Evolutionary conservation across 345 rosid species (phyloP).

Genomic region (Eutrema yunnanense): DNA sequence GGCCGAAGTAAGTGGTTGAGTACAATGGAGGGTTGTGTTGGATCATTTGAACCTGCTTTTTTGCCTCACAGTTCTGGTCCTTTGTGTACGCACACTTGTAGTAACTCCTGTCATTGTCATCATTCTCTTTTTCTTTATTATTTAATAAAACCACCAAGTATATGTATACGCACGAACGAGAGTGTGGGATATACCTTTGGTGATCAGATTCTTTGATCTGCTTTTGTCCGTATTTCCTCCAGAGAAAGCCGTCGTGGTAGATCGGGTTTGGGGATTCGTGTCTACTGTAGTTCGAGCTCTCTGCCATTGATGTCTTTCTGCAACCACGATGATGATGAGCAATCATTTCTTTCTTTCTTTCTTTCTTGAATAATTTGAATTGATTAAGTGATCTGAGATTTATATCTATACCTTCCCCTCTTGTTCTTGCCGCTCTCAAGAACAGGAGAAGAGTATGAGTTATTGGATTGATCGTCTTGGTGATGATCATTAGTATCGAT

Average conservation of each 20-base stretch:
- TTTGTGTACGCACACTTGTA: slow-evolving; percentile 48
- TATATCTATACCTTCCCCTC: slow-evolving; percentile 19
- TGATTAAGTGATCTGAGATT: background rate
- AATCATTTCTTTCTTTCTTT: background rate
- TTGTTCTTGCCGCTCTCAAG: slow-evolving; percentile 19
- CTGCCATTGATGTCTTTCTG: slow-evolving; percentile 28
- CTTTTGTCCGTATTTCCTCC: slow-evolving; percentile 66
- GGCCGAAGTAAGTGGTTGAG: slow-evolving; percentile 41
- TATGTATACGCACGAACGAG: background rate
- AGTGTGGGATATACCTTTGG: slow-evolving; percentile 33
- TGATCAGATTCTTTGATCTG: slow-evolving; percentile 34
- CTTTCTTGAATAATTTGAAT: background rate
- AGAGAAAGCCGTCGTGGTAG: slow-evolving; percentile 43
- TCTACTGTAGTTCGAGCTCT: slow-evolving; percentile 23
- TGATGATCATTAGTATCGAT: slow-evolving; percentile 12
- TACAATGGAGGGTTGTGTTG: slow-evolving; percentile 33
- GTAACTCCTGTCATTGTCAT: slow-evolving; percentile 35
- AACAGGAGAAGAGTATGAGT: slow-evolving; percentile 17
- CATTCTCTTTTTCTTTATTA: background rate
- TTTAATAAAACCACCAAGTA: background rate
- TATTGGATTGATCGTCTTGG: slow-evolving; percentile 14
- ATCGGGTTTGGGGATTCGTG: slow-evolving; percentile 21
- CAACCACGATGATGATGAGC: slow-evolving; percentile 1
- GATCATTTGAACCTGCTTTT: slow-evolving; percentile 46
- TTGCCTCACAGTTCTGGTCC: slow-evolving; percentile 49